Evolutionary conservation across 768 basidiomycete species (phyloP).

Genomic region (Trametes cubensis): DNA sequence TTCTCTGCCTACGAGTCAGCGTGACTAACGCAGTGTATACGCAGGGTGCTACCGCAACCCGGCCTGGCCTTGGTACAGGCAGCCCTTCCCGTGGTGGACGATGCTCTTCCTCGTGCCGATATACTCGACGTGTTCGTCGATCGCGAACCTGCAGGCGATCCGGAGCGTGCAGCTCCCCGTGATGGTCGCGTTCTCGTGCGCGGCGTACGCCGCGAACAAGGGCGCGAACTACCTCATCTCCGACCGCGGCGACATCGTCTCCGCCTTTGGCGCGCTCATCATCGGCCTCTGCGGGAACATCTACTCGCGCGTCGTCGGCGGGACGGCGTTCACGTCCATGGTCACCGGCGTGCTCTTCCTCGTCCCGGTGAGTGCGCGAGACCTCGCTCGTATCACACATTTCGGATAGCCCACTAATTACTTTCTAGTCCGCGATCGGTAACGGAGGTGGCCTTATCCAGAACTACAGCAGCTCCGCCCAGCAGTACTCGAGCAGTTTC

Average conservation of each 20-base stretch:
- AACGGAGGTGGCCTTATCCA: constrained; percentile 72
- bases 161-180: constrained; percentile 71
- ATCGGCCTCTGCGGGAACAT: constrained; percentile 80
- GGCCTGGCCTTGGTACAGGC: constrained; percentile 75
- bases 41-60: constrained; percentile 77
- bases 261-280: constrained; percentile 76
- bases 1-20: neutral
- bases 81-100: constrained; percentile 83
- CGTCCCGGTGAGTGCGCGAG: constrained; percentile 66
- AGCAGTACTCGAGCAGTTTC: constrained; percentile 78
- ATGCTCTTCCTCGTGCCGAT: constrained; percentile 74
- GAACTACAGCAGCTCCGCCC: constrained; percentile 59
- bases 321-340: constrained; percentile 89
- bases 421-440: constrained; percentile 67
- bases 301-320: constrained; percentile 75
- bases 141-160: constrained; percentile 75
- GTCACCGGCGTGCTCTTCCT: constrained; percentile 92
- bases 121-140: constrained; percentile 72
- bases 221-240: constrained; percentile 62
- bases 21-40: neutral
- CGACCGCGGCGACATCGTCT: constrained; percentile 71
- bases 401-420: neutral
- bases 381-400: neutral
- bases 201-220: constrained; percentile 71
- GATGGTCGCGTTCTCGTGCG: constrained; percentile 80